Conservation (phyloP, 345 rosid species). For the Corchorus capsularis region DNA sequence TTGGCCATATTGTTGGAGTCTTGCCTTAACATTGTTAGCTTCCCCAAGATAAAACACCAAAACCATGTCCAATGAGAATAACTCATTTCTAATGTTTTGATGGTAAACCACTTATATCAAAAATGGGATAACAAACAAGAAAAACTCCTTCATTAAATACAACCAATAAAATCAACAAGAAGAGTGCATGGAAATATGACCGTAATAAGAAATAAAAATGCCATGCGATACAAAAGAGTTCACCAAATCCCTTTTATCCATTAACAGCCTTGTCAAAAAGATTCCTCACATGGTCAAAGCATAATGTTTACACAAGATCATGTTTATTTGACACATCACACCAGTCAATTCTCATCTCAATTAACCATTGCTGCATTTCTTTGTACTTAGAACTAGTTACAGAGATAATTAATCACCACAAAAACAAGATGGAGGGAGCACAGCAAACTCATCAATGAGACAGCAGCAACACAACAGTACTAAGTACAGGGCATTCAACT, state of each 20-base stretch:
- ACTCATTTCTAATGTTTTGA: too few species aligned
- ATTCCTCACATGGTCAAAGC: background rate
- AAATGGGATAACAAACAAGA: background rate
- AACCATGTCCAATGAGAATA: constrained; percentile 43
- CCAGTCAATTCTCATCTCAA: background rate
- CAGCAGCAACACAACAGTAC: too few species aligned
- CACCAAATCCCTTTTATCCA: background rate
- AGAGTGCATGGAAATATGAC: background rate
- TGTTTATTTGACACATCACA: background rate
- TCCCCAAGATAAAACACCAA: constrained; percentile 78
- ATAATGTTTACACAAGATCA: constrained; percentile 13
- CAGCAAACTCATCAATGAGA: too few species aligned
- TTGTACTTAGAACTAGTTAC: too few species aligned
- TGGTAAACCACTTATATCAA: too few species aligned
- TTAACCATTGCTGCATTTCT: too few species aligned
- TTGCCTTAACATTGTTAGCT: constrained; percentile 74
- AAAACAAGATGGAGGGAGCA: too few species aligned
- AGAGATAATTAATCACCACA: too few species aligned
- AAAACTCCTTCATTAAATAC: background rate
- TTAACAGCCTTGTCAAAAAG: constrained; percentile 3
- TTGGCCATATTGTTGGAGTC: constrained; percentile 83
- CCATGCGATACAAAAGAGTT: background rate
- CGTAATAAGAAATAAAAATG: background rate
- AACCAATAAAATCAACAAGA: background rate
- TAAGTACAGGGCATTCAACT: too few species aligned